Base-by-base conservation (phyloP, 768 basidiomycete genomes). In the Mycena chlorophos region DNA sequence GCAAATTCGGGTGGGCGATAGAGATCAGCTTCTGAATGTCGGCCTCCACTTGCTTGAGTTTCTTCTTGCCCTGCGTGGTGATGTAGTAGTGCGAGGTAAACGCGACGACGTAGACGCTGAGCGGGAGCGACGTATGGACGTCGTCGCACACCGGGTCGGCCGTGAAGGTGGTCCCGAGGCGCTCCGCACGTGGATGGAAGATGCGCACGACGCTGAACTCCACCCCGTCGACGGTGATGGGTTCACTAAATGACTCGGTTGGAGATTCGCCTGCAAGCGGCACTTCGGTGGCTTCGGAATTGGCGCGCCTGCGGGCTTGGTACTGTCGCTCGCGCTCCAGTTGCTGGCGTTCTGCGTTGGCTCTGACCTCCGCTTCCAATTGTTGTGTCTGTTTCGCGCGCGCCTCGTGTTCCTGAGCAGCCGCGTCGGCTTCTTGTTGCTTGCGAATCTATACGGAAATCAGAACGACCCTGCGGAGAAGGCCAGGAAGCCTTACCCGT, bases 91-190 rank as follows among this genome's bases (percentile, higher is more conserved):
- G 75, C 1, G 86, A 79, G 45, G 80, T 75, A 63, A 94, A 93
- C 17, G 77, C 77, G 22, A 90, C 76, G 4, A 83, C 72, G 62
- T 85, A 80, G 10, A 93, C 73, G 62, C 91, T 89, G 4, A 94
- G 74, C 23, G 86, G 83, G 16, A 83, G 69, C 2, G 78, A 77
- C 0, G 69, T 73, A 55, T 79, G 73, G 16, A 81, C 73, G 57
- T 86, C 82, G 55, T 91, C 88, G 64, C 83, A 83, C 16, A 92
- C 70, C 6, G 91, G 90, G 56, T 91, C 89, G 0, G 88, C 90
- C 52, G 84, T 75, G 69, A 87, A 91, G 0, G 82, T 74, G 10
- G 80, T 84, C 1, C 88, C 89, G 27, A 91, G 72, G 39, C 76
- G 78, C 45, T 85, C 90, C 86, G 57, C 75, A n/a, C 78, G 76